Evolutionary conservation across 192 early-diverging fungal species (phyloP).

Genomic region (Coemansia sp.): DNA sequence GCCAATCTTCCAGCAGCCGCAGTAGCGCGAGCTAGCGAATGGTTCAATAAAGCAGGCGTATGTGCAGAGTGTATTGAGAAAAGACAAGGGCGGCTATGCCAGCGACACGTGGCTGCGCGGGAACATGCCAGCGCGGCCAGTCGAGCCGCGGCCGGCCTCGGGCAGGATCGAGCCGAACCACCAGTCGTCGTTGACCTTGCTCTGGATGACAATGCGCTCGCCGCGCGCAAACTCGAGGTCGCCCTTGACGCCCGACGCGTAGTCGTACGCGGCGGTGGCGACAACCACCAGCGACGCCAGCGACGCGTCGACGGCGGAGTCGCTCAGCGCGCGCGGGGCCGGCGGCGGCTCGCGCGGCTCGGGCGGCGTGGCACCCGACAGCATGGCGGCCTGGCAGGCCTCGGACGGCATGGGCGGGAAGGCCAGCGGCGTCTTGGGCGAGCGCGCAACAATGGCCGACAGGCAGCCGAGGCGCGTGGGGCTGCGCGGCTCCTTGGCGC

Average conservation of each 20-base stretch:
- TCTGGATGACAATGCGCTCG: constrained; percentile 50
- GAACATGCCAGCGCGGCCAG: constrained; percentile 50
- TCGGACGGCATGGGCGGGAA: constrained; percentile 53
- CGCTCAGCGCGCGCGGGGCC: constrained; percentile 5
- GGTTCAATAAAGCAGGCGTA: background rate
- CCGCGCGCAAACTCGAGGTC: constrained; percentile 42
- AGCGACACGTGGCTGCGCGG: constrained; percentile 48
- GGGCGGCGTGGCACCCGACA: constrained; percentile 21
- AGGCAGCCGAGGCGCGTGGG: constrained; percentile 34
- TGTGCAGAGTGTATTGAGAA: background rate
- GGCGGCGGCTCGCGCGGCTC: background rate
- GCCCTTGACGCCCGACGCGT: constrained; percentile 43
- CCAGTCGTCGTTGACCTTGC: constrained; percentile 53
- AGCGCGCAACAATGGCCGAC: constrained; percentile 18
- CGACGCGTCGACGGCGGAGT: constrained; percentile 5
- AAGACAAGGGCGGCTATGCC: background rate
- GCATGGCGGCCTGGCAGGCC: constrained; percentile 50
- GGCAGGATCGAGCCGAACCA: constrained; percentile 50
- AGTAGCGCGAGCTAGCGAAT: background rate
- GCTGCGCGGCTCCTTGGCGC: constrained; percentile 33
- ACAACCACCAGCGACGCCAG: constrained; percentile 37
- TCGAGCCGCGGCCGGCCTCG: constrained; percentile 33
- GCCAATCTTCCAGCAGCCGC: constrained; percentile 20
- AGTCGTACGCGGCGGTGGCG: constrained; percentile 49
- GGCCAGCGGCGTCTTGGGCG: constrained; percentile 13